Evolutionary conservation across 1,284 basidiomycete species (phyloP), one percentile per base, ranked within the genome.

Genomic region (Termitomyces sp.): DNA sequence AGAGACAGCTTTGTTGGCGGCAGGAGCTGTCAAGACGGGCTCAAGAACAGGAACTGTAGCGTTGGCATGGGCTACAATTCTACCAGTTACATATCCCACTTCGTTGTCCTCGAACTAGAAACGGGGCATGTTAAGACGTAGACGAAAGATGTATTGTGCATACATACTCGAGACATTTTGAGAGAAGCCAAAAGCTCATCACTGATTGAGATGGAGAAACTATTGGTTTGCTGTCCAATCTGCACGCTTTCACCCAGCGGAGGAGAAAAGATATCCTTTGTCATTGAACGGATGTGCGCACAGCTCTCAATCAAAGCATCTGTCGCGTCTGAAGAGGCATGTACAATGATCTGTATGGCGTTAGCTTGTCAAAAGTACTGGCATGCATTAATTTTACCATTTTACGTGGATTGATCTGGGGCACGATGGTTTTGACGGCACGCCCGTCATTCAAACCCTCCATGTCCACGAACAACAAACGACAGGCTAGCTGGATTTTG

Each of bases 371-470:
- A 26, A 28, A 3, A 46, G 30, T 9, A 35, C 10, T 26, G 14
- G 24, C 3, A 41, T 18, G 10, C 35, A 40, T 26, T 21, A 19
- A 28, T 52, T 76, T 53, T 53, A 92, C 93, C 79, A 97, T 85
- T 74, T 94, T 95, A 16, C 97, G 82, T 24, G 97, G 97, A 65
- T 97, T 94, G 51, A 99, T 84, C 72, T 97, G 93, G 2, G 96
- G 92, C 10, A 99, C 86, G 57, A 99, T 95, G 0, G 91, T 96
- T 70, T 97, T 97, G 57, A 98, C 86, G 5, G 97, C 94, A 56
- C 95, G 86, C 1, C 96, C 95, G 64, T 99, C 97, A 65, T 94
- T 95, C 52, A 97, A 71, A 26, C 97, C 97, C 60, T 96, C 93
- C 81, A 99, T 86, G 65, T 99, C 97, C 49, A 99, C 84, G 61